Percentiles rank a stretch among this genome's conserved stretches.
Evolutionary conservation across 1,284 basidiomycete genomes (phyloP).

Genomic region (Porodaedalea pini): DNA sequence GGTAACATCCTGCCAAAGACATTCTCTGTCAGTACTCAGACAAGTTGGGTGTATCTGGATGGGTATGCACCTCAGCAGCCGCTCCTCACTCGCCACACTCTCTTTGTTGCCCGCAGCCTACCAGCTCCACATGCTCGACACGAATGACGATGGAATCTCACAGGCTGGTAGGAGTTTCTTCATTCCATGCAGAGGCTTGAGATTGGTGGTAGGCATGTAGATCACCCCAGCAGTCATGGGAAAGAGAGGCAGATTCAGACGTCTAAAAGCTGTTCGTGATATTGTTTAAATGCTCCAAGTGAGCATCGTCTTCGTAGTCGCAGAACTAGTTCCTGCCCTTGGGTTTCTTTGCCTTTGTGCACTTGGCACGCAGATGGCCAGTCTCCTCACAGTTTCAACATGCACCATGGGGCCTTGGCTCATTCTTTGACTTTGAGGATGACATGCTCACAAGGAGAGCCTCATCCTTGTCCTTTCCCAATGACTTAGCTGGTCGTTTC

Average conservation of each 20-base stretch:
- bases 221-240: slow-evolving; percentile 10
- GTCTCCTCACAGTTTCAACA: too few species aligned
- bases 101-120: slow-evolving; percentile 69
- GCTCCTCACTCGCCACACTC: slow-evolving; percentile 66
- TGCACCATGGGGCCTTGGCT: too few species aligned
- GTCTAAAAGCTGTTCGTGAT: background rate
- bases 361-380: too few species aligned
- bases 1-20: slow-evolving; percentile 51
- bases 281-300: slow-evolving; percentile 18
- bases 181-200: background rate
- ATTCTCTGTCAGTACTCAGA: slow-evolving; percentile 7
- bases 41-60: slow-evolving; percentile 1
- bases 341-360: too few species aligned
- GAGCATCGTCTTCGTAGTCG: background rate
- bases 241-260: slow-evolving; percentile 22
- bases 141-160: slow-evolving; percentile 62
- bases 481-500: background rate
- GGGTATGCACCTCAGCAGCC: slow-evolving; percentile 54
- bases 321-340: background rate
- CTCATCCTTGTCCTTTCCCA: too few species aligned
- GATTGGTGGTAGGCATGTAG: background rate
- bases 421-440: too few species aligned
- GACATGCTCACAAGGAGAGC: too few species aligned
- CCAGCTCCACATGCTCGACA: slow-evolving; percentile 58
- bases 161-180: slow-evolving; percentile 53